Conservation (phyloP, 495 filamentous ascomycete species). For the Trichoderma orchidacearum region DNA sequence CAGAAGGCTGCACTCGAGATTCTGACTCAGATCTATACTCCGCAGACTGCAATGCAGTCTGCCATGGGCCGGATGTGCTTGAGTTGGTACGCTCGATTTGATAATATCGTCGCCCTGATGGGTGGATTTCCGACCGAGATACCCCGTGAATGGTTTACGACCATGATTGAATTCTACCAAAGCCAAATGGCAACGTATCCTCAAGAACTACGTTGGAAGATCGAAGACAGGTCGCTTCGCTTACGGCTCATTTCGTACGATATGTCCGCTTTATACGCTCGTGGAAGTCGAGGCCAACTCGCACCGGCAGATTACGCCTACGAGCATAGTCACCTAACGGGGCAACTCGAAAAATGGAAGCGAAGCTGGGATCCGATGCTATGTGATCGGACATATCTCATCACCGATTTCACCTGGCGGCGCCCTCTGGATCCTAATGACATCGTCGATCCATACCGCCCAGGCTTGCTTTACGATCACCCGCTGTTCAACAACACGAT, state of each 20-base stretch:
- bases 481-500: constrained; percentile 59
- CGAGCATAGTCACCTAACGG: constrained; percentile 44
- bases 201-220: constrained; percentile 46
- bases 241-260: constrained; percentile 67
- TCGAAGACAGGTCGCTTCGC: constrained; percentile 48
- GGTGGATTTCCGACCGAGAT: constrained; percentile 64
- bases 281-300: constrained; percentile 47
- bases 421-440: constrained; percentile 41
- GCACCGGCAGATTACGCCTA: constrained; percentile 47
- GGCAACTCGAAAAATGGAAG: constrained; percentile 42
- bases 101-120: constrained; percentile 71
- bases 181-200: constrained; percentile 46
- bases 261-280: constrained; percentile 67
- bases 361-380: constrained; percentile 43
- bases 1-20: constrained; percentile 81
- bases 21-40: constrained; percentile 63
- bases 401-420: constrained; percentile 42
- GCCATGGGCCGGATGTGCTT: constrained; percentile 57
- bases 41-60: constrained; percentile 58
- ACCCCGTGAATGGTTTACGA: constrained; percentile 67
- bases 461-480: constrained; percentile 50
- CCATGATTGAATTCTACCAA: constrained; percentile 46
- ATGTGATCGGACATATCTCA: constrained; percentile 39
- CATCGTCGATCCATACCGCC: constrained; percentile 58
- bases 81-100: constrained; percentile 81